These are phyloP conservation scores for Suhomyces sp. DNA, from an alignment of 805 yeast genomes.

Conservation along the genomic window DNA sequence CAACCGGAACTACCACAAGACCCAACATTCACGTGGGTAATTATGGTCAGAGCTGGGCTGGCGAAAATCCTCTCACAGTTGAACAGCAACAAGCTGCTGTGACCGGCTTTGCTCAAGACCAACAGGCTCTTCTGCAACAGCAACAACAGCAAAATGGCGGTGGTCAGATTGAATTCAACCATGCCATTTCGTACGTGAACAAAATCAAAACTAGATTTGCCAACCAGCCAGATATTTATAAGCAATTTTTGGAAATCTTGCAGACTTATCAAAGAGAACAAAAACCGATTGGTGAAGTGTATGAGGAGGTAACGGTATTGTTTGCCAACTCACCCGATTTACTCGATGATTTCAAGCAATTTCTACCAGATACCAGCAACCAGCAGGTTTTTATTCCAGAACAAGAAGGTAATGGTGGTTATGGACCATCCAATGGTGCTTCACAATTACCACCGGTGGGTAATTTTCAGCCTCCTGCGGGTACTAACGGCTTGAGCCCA, in stretches of 20 bases:
- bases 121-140: constrained; percentile 12
- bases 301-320: constrained; percentile 83
- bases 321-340: constrained; percentile 94
- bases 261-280: constrained; percentile 97
- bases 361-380: constrained; percentile 79
- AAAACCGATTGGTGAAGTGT: constrained; percentile 92
- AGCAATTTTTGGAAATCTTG: constrained; percentile 87
- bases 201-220: constrained; percentile 93
- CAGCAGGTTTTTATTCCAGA: constrained; percentile 25
- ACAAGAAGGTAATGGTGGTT: constrained; percentile 22
- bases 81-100: constrained; percentile 14
- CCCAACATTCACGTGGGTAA: constrained; percentile 44
- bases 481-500: constrained; percentile 22
- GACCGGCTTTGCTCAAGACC: constrained; percentile 16
- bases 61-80: constrained; percentile 16
- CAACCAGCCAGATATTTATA: constrained; percentile 92
- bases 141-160: constrained; percentile 40
- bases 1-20: constrained; percentile 80
- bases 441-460: constrained; percentile 85
- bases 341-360: constrained; percentile 90
- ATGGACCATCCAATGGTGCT: constrained; percentile 25
- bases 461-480: constrained; percentile 69
- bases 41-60: constrained; percentile 25
- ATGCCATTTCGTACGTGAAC: constrained; percentile 94
- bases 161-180: constrained; percentile 90